Evolutionary conservation across 148 eudicot species (phyloP).

Genomic region (Fagopyrum homotropicum): DNA sequence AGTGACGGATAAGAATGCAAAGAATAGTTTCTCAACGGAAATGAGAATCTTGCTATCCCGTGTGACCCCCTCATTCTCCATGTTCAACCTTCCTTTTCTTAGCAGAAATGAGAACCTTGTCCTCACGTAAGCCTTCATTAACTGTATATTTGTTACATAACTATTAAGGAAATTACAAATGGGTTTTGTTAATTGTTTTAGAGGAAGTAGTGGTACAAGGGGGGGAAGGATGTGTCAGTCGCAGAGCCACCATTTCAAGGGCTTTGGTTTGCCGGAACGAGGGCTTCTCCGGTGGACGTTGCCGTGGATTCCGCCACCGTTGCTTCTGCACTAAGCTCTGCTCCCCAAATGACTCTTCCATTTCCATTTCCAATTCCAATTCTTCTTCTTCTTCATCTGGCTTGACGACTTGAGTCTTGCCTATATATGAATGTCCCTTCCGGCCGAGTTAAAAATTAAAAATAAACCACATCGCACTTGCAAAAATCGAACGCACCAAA

Average conservation of each 20-base stretch:
- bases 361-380: too few species aligned
- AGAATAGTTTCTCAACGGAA: too few species aligned
- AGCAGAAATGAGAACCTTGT: neutral
- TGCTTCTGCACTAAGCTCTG: conserved; percentile 3
- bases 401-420: too few species aligned
- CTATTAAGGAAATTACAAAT: neutral
- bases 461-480: too few species aligned
- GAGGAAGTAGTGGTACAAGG: conserved; percentile 19
- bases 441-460: too few species aligned
- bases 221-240: conserved; percentile 45
- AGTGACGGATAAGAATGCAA: too few species aligned
- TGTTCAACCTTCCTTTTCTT: neutral
- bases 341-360: neutral
- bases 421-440: too few species aligned
- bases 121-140: conserved; percentile 17
- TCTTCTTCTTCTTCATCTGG: too few species aligned
- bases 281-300: conserved; percentile 47
- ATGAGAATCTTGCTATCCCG: neutral
- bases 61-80: neutral
- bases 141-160: neutral
- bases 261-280: conserved; percentile 43
- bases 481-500: too few species aligned
- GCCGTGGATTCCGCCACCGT: neutral
- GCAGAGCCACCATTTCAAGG: conserved; percentile 48
- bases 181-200: neutral